A percentile compares a stretch with the other conserved stretches of the same genome.
These are phyloP conservation scores for Plasmodium yoelii DNA, from an alignment of 169 alveolate genomes.

Conservation along the genomic window DNA sequence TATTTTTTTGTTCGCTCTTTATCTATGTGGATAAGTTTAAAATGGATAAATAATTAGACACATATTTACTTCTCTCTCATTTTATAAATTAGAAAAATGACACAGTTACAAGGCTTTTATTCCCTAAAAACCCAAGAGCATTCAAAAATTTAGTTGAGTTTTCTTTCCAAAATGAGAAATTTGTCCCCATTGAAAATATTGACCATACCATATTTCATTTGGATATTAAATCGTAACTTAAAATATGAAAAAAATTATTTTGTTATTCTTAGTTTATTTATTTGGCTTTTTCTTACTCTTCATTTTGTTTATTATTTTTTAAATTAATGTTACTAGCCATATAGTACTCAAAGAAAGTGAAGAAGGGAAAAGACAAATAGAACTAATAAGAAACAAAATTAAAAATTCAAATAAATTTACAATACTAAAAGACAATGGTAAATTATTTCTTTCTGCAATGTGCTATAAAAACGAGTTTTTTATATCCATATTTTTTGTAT, in stretches of 20 bases:
- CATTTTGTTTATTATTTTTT: constrained; percentile 11
- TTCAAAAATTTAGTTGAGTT: constrained; percentile 44
- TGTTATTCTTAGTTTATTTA: background rate
- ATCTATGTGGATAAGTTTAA: background rate
- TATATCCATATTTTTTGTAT: no score
- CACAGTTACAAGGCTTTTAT: constrained; percentile 57
- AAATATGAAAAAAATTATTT: background rate
- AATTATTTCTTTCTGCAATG: background rate
- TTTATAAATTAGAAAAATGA: constrained; percentile 43
- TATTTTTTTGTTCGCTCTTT: background rate
- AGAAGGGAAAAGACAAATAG: constrained; percentile 65
- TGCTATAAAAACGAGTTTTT: background rate
- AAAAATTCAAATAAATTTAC: constrained; percentile 59
- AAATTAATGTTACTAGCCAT: constrained; percentile 13
- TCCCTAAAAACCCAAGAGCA: constrained; percentile 75
- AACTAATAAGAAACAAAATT: constrained; percentile 44
- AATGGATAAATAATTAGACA: background rate
- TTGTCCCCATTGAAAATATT: constrained; percentile 40
- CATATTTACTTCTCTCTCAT: background rate
- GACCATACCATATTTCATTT: constrained; percentile 75
- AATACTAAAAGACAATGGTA: constrained; percentile 49
- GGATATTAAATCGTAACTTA: constrained; percentile 59
- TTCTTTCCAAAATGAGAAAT: constrained; percentile 64
- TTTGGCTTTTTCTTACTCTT: background rate
- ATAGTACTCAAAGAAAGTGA: constrained; percentile 41